Conservation (phyloP, 2,329 filamentous ascomycete genomes). For the Pyrenophora tritici-repentis region DNA sequence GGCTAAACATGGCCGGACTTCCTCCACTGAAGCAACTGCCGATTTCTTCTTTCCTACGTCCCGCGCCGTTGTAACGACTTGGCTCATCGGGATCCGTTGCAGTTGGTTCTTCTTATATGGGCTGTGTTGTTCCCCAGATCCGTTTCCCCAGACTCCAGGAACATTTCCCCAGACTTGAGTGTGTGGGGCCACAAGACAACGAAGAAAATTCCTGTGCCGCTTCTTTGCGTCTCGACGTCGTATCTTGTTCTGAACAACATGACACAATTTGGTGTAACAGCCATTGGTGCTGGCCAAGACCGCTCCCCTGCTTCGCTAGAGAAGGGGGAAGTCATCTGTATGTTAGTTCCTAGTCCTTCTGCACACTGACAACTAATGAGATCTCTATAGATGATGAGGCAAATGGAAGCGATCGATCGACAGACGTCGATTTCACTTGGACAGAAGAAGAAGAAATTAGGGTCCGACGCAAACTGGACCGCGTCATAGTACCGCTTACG, state of each 20-base stretch:
- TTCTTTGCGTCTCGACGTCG: slow-evolving; percentile 4
- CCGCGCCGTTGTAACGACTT: slow-evolving; percentile 15
- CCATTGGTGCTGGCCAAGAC: slow-evolving; percentile 5
- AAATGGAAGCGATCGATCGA: slow-evolving; percentile 36
- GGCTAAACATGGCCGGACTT: slow-evolving; percentile 23
- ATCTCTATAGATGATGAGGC: slow-evolving; percentile 26
- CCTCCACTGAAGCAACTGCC: slow-evolving; percentile 34
- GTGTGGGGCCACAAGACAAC: slow-evolving; percentile 23
- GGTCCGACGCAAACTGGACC: slow-evolving; percentile 59
- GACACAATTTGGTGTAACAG: slow-evolving; percentile 9
- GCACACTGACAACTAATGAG: slow-evolving; percentile 9
- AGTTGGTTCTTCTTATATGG: slow-evolving; percentile 35
- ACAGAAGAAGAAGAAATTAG: slow-evolving; percentile 57
- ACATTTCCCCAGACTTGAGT: slow-evolving; percentile 28
- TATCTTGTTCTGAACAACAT: slow-evolving; percentile 7
- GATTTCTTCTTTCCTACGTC: slow-evolving; percentile 23
- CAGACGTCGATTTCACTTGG: slow-evolving; percentile 51
- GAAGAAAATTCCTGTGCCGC: slow-evolving; percentile 8
- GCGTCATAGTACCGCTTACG: slow-evolving; percentile 58
- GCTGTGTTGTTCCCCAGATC: slow-evolving; percentile 37
- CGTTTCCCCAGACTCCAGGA: slow-evolving; percentile 28
- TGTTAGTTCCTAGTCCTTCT: background rate
- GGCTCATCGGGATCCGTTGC: background rate
- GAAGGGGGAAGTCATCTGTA: slow-evolving; percentile 32
- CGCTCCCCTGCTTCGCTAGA: slow-evolving; percentile 18